Base-by-base conservation (phyloP, 257 asterid species). In the Petrea volubilis region DNA sequence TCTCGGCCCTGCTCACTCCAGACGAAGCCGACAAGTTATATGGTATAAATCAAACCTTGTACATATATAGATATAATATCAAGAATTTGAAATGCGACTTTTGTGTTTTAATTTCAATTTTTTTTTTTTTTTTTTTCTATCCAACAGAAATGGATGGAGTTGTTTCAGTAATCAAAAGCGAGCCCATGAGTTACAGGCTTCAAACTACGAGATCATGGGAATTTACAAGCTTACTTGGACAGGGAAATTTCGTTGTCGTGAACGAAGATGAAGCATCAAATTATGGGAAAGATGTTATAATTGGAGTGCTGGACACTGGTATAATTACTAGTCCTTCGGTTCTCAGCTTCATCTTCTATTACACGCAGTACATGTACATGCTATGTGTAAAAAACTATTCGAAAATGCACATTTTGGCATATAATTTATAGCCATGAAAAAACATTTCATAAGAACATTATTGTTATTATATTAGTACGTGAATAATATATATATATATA, bases 171-270 rank as follows among this genome's bases (percentile, higher is more conserved):
- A 72, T 68, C 61, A 60, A 56, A 23, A 79, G 80, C 59, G 41
- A 72, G 59, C 73, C 76, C 1, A 63, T 21, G 29, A 38, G 50
- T 44, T 71, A 71, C 65, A 44, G 28, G 52, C 62, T 55, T 34
- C 87, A 79, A 58, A 82, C 84, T 1, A 81, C 83, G 8, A 72
- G 87, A 60, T 79, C 84, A 1, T 76, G 84, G 87, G 87, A 82
- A 29, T 82, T 79, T 63, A 61, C 71, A 0, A 47, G 64, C 43
- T 61, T 76, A 31, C 56, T 81, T 13, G 72, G 44, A 14, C 15
- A 49, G 20, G 67, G 68, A 23, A 58, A 70, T 55, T 17, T 33
- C 46, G 36, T 36, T 21, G 13, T 29, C 40, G 7, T 33, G 12
- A 14, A 5, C 4, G 60, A 52, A 43, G 65, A 25, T 7, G 75